Evolutionary conservation across 345 rosid species (phyloP).

Genomic region (Eucalyptus cladocalyx): DNA sequence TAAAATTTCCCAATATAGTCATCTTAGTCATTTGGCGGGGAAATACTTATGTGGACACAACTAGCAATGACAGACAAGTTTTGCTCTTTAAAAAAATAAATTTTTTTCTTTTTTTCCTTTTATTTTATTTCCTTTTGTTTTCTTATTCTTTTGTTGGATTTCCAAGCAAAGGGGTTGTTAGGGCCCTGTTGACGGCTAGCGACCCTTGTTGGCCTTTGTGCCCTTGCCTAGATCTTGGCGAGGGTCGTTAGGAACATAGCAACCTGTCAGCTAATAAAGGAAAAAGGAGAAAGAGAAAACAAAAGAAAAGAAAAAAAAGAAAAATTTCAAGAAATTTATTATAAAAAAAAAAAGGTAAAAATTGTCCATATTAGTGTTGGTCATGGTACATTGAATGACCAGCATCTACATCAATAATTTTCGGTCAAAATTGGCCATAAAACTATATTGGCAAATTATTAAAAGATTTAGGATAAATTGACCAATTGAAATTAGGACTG

Average conservation of each 20-base stretch:
- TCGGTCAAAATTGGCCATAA: background rate
- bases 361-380: rapidly evolving
- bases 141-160: background rate
- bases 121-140: too few relatives aligned
- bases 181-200: background rate
- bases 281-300: background rate
- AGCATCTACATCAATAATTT: rapidly evolving
- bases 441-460: rapidly evolving
- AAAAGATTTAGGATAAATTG: background rate
- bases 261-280: background rate
- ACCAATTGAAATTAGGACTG: background rate
- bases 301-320: background rate
- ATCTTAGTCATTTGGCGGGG: rapidly evolving
- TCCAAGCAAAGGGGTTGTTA: background rate
- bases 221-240: background rate
- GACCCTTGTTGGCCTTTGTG: background rate
- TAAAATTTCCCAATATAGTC: background rate
- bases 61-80: background rate
- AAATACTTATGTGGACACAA: background rate
- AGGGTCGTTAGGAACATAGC: background rate
- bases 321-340: background rate
- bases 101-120: background rate
- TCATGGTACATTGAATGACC: rapidly evolving
- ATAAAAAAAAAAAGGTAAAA: background rate
- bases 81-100: background rate